Base-by-base conservation (phyloP, 495 filamentous ascomycete genomes). In the Aspergillus steynii region DNA sequence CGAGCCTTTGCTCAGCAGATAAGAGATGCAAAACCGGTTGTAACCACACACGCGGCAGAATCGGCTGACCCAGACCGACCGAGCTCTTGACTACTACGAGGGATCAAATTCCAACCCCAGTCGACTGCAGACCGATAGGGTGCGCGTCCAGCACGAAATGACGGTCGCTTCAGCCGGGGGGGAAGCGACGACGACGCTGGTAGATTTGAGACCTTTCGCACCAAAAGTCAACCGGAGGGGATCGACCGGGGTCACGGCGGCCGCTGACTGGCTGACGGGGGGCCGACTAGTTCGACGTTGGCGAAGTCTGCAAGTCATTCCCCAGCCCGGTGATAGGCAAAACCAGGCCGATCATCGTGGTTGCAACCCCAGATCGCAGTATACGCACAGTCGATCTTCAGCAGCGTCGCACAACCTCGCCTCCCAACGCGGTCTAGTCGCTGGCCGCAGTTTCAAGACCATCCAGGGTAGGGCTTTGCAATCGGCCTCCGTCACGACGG, bases 21-120 rank as follows among this genome's bases (percentile, higher is more conserved):
- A 1, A 3, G 12, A 32, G 26, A 20, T 5, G 50, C 25, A 26
- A 52, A 56, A 53, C 49, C 55, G 54, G 47, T 58, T 62, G 49
- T 29, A 58, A 62, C 60, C 37, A 14, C 60, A 62, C 60, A 62
- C 60, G 60, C 60, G 60, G 54, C 29, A 57, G 56, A 62, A 56
- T 62, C 60, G 60, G 54, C 53, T 62, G 60, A 62, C 60, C 60
- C 37, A 56, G 48, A 50, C 55, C 55, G 2, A 5, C 28, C 42
- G 4, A 26, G 9, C 29, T 56, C 25, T n/a, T 27, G 47, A 5
- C 15, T 49, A 49, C 47, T 4, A 49, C 47, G 31, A 34, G 31
- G 5, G 5, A 9, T 34, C 6, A 34, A 7, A 34, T 1, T 34
- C 6, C 6, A 34, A 34, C 31, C 2, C 31, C 31, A 34, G 31